Conservation (phyloP, 2,329 filamentous ascomycete species). For the Pseudocercospora ulei region DNA sequence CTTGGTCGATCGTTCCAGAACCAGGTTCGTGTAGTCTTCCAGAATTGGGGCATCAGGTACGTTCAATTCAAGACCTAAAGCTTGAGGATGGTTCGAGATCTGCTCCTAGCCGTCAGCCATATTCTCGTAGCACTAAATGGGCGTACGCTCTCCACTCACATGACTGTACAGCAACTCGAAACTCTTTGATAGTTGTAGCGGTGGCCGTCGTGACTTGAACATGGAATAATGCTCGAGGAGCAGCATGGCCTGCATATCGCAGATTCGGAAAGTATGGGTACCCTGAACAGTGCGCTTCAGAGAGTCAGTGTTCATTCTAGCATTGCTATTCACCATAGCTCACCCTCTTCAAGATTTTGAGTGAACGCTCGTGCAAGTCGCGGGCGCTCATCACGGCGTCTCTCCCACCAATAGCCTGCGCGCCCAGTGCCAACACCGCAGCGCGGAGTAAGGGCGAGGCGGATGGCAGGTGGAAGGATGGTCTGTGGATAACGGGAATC, state of each 20-base stretch:
- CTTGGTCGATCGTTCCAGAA: constrained; percentile 8
- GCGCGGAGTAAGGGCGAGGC: constrained; percentile 40
- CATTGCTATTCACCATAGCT: too few relatives aligned
- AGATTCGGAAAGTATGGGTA: constrained; percentile 28
- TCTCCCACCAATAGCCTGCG: constrained; percentile 33
- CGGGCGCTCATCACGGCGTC: constrained; percentile 33
- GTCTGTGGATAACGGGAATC: constrained; percentile 40
- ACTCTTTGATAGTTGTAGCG: constrained; percentile 33
- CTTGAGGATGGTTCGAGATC: constrained; percentile 12
- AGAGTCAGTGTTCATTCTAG: constrained; percentile 9
- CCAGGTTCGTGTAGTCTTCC: not conserved
- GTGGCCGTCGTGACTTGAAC: constrained; percentile 37
- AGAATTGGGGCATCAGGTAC: not conserved
- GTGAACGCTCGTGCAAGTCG: constrained; percentile 37
- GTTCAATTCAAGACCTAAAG: constrained; percentile 1
- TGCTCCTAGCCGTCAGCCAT: not conserved
- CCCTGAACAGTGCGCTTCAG: constrained; percentile 19
- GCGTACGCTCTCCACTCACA: constrained; percentile 3
- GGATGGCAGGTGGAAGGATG: constrained; percentile 33
- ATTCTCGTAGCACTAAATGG: too few relatives aligned
- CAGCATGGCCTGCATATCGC: constrained; percentile 40
- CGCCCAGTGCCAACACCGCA: constrained; percentile 40
- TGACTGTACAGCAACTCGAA: constrained; percentile 35
- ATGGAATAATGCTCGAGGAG: constrained; percentile 39
- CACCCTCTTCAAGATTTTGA: constrained; percentile 35